Evolutionary conservation across 176 grass and related monocot genomes (phyloP), one percentile per base, ranked within the genome.

Genomic region (Musa troglodytarum): DNA sequence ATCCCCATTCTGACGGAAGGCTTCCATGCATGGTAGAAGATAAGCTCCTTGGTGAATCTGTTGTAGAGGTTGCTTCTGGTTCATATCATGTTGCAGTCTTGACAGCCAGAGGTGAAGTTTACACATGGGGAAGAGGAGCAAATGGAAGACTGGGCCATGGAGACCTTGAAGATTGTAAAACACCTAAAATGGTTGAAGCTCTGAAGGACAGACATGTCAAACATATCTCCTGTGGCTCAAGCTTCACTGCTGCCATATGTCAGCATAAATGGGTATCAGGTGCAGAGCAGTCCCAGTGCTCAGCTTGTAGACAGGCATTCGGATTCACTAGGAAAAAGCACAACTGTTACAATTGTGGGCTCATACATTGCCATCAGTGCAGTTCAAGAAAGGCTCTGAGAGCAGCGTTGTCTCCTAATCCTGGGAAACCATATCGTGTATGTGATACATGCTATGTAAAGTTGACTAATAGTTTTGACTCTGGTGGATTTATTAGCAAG

Each of bases 311-410:
- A 69, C 95, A 87, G 65, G 88, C 95, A 82, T 98, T 98, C 80
- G 95, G 95, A 43, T 98, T 98, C 79, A 98, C 95, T 68, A 74
- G 95, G 23, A 98, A 98, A 82, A 87, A 90, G 81, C 95, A 98
- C 85, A 98, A 91, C 58, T 98, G 95, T 77, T 98, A 98, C 65
- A 91, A 98, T 49, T 98, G 95, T 80, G 95, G 95, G 8, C 81
- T 98, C 71, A 90, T 98, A 59, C 95, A 98, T 71, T 98, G 95
- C 54, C 90, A 98, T 83, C 81, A 86, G 13, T 98, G 95, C 65
- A 98, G 95, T 49, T 98, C 95, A 61, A 93, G 87, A 69, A 98
- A 93, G 34, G 95, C 95, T 61, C 28, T 91, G 23, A 86, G 90
- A 77, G 90, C 95, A 74, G 95, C 95, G 8, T 74, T 98, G 69